phyloP scores from a whole-genome alignment of 2,329 filamentous ascomycete species.

The Ophiosphaerella korrae region DNA sequence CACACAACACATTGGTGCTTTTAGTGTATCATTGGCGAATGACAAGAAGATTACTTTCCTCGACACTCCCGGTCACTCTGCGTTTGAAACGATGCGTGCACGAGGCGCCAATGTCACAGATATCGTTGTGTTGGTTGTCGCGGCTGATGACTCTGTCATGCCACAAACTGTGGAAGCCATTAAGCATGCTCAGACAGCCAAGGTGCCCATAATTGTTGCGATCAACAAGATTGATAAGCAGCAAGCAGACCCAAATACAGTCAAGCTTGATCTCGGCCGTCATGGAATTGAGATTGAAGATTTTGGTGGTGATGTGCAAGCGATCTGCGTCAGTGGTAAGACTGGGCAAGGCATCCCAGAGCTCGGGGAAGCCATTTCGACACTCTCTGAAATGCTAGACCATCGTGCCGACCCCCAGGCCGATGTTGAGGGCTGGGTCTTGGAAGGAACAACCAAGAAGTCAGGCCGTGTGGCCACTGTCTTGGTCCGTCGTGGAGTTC shows the following conservation, averaged over 20 bases:
- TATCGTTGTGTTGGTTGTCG: constrained; percentile 93
- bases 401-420: constrained; percentile 80
- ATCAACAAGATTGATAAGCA: constrained; percentile 97
- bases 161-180: constrained; percentile 96
- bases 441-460: constrained; percentile 87
- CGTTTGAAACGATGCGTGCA: constrained; percentile 94
- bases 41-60: constrained; percentile 95
- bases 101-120: constrained; percentile 95
- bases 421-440: constrained; percentile 86
- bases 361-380: constrained; percentile 86
- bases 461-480: constrained; percentile 86
- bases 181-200: constrained; percentile 85
- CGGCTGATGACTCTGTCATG: constrained; percentile 96
- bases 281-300: constrained; percentile 93
- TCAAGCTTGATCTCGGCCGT: constrained; percentile 84
- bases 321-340: constrained; percentile 88
- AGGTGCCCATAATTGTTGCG: constrained; percentile 94
- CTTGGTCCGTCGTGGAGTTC: constrained; percentile 83
- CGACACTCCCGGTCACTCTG: constrained; percentile 94
- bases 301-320: constrained; percentile 91
- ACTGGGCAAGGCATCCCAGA: constrained; percentile 90
- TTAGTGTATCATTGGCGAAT: constrained; percentile 81
- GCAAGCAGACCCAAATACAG: constrained; percentile 76
- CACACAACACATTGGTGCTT: constrained; percentile 97
- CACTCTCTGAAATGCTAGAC: constrained; percentile 87